Conservation (phyloP, 148 eudicot genomes). For the Cornus suecica region DNA sequence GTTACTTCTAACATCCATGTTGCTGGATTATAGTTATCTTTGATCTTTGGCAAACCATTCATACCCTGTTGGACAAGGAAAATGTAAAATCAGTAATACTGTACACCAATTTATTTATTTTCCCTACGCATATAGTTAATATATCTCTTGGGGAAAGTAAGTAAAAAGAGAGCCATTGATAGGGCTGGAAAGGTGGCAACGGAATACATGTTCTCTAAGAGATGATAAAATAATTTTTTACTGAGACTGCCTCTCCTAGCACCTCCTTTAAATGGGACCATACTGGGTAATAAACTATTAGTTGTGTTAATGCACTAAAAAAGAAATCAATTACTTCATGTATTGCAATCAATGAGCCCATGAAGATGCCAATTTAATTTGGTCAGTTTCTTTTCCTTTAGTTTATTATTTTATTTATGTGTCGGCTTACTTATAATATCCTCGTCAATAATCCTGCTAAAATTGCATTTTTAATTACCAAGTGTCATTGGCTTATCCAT, state of each 20-base stretch:
- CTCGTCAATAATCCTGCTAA: background rate
- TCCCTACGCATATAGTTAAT: background rate
- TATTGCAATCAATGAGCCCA: background rate
- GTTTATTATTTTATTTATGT: too few species aligned
- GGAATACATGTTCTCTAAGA: too few species aligned
- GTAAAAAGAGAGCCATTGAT: background rate
- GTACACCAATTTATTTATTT: background rate
- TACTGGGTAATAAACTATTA: too few species aligned
- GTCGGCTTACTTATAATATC: background rate
- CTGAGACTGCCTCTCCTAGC: too few species aligned
- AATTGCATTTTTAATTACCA: too few species aligned
- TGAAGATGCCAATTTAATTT: background rate
- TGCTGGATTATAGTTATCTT: constrained; percentile 50
- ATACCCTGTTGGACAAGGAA: constrained; percentile 25
- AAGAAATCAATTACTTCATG: background rate
- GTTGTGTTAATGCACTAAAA: background rate
- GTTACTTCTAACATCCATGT: constrained; percentile 58
- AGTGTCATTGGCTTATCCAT: background rate
- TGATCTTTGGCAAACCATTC: constrained; percentile 38
- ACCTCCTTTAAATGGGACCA: too few species aligned
- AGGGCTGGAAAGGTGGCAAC: background rate
- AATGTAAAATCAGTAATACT: background rate
- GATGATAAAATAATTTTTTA: too few species aligned
- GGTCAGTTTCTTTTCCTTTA: background rate
- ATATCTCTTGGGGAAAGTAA: background rate